Base-by-base conservation (phyloP, 768 basidiomycete species). In the Agaricus blazei region DNA sequence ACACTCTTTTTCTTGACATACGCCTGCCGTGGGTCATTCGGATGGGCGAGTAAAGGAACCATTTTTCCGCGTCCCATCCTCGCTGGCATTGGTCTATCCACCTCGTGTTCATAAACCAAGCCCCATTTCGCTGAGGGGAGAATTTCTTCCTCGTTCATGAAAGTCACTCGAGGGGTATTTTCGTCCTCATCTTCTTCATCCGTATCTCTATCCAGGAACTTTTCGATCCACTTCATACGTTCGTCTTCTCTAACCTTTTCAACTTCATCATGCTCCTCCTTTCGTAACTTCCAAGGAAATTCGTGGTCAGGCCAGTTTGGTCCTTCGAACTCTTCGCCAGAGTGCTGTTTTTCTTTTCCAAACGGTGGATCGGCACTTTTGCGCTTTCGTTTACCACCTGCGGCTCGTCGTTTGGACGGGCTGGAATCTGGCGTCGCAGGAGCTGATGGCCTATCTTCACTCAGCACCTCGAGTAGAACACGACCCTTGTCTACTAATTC, bases 261-360 rank as follows among this genome's bases (percentile, higher is more conserved):
- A 45, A 74, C 60, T 48, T 83, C 80, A 24, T 72, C 70, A 31
- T 78, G 75, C 64, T 85, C 79, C 58, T 81, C 75, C n/a, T 72
- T 74, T 52, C 84, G 74, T 59, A 85, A 64, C 48, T 78, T 79
- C 90, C 90, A 93, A 23, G 90, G 90, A 63, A 90, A 91, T 67
- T 83, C 83, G 7, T 74, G 60, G 62, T 93, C 90, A 6, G 85
- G 85, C 90, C 90, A 92, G 63, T 88, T 85, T 9, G 88, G 87
- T 51, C 70, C 78, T 36, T 80, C 77, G 12, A 50, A 48, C 40
- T 19, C 48, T 27, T 56, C 54, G 3, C n/a, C 42, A 26, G 34
- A 11, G n/a, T 45, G 23, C 4, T 64, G 59, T 60, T 75, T 74
- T 41, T 72, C 73, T 48, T 65, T 69, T 8, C 62, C 60, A 36